Evolutionary conservation across 495 filamentous ascomycete species (phyloP).

Genomic region (Penicillium macrosclerotiorum): DNA sequence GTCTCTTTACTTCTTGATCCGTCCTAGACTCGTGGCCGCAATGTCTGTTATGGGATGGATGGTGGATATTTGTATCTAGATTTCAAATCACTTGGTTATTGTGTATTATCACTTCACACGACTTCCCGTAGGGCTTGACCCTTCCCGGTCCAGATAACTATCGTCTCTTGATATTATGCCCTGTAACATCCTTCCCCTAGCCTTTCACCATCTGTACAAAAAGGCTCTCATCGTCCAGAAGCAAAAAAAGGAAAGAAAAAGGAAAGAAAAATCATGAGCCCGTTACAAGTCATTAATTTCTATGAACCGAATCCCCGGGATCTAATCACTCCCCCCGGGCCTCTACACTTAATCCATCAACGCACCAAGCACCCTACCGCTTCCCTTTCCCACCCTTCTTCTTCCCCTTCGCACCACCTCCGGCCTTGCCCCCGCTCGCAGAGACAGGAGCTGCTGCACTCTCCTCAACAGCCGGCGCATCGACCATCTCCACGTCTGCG

Average conservation of each 20-base stretch:
- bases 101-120: background rate
- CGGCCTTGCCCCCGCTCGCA: too few relatives aligned
- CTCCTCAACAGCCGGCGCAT: constrained; percentile 26
- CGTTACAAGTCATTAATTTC: constrained; percentile 21
- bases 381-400: constrained; percentile 29
- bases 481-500: constrained; percentile 39
- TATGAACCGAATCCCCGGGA: constrained; percentile 1
- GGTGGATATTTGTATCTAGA: constrained; percentile 32
- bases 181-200: too few relatives aligned
- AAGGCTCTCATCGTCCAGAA: too few relatives aligned
- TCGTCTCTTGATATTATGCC: too few relatives aligned
- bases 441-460: constrained; percentile 7
- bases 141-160: too few relatives aligned
- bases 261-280: constrained; percentile 5
- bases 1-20: constrained; percentile 18
- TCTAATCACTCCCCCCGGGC: background rate
- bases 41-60: constrained; percentile 26
- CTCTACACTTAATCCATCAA: background rate
- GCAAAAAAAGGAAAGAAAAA: too few relatives aligned
- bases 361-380: constrained; percentile 2
- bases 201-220: too few relatives aligned
- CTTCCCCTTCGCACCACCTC: constrained; percentile 16
- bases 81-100: constrained; percentile 18
- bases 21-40: constrained; percentile 12
- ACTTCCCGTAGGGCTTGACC: too few relatives aligned